These are phyloP conservation scores for Apostasia shenzhenica DNA, from an alignment of 106 monocot genomes.

Conservation along the genomic window DNA sequence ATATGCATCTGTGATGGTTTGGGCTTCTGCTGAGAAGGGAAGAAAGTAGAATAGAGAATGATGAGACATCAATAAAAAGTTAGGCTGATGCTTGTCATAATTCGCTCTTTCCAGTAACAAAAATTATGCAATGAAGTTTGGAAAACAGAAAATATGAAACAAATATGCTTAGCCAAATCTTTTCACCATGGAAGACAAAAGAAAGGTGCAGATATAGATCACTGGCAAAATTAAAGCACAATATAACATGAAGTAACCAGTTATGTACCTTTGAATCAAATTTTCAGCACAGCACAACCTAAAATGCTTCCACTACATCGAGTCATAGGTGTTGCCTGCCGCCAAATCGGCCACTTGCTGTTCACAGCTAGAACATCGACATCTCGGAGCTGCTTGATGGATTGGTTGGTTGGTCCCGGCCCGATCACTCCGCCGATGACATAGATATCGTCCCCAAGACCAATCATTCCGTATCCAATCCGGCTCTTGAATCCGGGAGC, in stretches of 20 bases:
- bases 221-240: no score
- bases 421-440: conserved; percentile 87
- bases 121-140: no score
- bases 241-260: not conserved
- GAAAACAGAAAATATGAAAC: no score
- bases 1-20: no score
- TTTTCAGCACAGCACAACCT: conserved; percentile 65
- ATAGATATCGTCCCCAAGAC: conserved; percentile 69
- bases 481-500: conserved; percentile 75
- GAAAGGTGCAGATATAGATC: no score
- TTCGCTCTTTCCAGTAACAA: no score
- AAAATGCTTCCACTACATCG: conserved; percentile 75
- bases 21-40: no score
- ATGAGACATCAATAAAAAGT: no score
- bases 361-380: conserved; percentile 63
- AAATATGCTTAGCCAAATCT: no score
- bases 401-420: conserved; percentile 79
- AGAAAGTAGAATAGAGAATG: no score
- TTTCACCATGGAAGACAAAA: no score
- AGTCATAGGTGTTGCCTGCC: conserved; percentile 65
- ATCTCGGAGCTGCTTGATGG: conserved; percentile 70
- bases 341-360: conserved; percentile 66
- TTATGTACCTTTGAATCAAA: conserved; percentile 13
- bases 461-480: conserved; percentile 91
- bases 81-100: no score